phyloP scores from a whole-genome alignment of 2,329 filamentous ascomycete genomes.

The Fonsecaea multimorphosa region DNA sequence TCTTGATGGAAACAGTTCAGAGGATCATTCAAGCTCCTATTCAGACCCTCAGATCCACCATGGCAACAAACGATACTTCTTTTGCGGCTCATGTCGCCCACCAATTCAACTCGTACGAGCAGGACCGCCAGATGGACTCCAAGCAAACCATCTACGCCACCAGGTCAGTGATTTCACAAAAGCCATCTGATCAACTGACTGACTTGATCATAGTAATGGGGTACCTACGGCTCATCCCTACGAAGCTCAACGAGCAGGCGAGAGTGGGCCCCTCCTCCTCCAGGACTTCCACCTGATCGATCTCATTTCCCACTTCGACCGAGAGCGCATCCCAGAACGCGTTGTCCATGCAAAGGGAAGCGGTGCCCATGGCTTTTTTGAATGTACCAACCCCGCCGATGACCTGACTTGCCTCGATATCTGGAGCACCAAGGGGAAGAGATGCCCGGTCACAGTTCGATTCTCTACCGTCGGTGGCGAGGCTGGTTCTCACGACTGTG shows the following conservation, averaged over 20 bases:
- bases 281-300: constrained; percentile 72
- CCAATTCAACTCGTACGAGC: constrained; percentile 49
- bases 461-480: constrained; percentile 80
- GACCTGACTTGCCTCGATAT: constrained; percentile 58
- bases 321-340: constrained; percentile 53
- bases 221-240: constrained; percentile 60
- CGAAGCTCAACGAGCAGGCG: constrained; percentile 59
- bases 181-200: not conserved
- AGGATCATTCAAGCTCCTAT: constrained; percentile 24
- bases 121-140: constrained; percentile 50
- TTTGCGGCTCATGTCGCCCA: constrained; percentile 48
- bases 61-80: constrained; percentile 40
- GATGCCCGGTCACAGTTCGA: constrained; percentile 69
- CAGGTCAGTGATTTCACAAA: not conserved
- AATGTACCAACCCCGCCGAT: constrained; percentile 56
- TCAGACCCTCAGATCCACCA: constrained; percentile 26
- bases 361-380: constrained; percentile 47
- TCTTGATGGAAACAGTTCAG: constrained; percentile 25
- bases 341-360: constrained; percentile 52
- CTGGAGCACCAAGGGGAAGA: constrained; percentile 67
- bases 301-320: constrained; percentile 53
- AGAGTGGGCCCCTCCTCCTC: constrained; percentile 65
- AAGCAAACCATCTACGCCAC: constrained; percentile 43
- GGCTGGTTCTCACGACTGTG: constrained; percentile 72
- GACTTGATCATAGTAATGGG: constrained; percentile 53